These are phyloP conservation scores for Solanum piurae DNA, from an alignment of 257 asterid genomes.

Conservation along the genomic window DNA sequence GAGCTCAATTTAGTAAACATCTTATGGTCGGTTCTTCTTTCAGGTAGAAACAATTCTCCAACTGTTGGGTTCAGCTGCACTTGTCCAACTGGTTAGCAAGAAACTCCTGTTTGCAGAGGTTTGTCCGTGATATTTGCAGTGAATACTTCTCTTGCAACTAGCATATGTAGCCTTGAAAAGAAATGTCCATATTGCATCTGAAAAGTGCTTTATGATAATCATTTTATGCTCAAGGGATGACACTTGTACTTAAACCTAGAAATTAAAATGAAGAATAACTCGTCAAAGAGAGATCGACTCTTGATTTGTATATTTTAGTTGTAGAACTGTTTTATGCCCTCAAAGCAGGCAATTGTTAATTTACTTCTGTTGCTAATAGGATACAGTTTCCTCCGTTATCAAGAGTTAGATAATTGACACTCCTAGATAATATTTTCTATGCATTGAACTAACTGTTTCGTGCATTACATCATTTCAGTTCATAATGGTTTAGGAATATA, in stretches of 20 bases:
- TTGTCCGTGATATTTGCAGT: background rate
- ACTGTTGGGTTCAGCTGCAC: constrained; percentile 76
- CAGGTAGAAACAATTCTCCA: constrained; percentile 92
- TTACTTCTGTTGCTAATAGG: background rate
- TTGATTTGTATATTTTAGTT: background rate
- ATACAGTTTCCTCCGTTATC: background rate
- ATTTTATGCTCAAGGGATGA: background rate
- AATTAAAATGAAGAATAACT: background rate
- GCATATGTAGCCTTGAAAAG: background rate
- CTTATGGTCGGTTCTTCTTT: constrained; percentile 9
- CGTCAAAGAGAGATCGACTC: background rate
- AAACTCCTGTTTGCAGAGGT: constrained; percentile 93
- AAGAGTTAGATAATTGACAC: background rate
- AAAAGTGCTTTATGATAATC: background rate
- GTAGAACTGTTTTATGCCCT: background rate
- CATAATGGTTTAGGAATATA: background rate
- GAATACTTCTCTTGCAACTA: background rate
- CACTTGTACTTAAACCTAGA: background rate
- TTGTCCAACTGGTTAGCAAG: constrained; percentile 74
- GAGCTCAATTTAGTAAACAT: background rate
- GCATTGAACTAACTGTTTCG: background rate
- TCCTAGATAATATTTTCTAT: background rate
- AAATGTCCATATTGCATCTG: background rate
- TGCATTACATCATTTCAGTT: background rate
- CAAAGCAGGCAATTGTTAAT: background rate